Base-by-base conservation (phyloP, 31 red algal genomes). In the Asparagopsis taxiformis region DNA sequence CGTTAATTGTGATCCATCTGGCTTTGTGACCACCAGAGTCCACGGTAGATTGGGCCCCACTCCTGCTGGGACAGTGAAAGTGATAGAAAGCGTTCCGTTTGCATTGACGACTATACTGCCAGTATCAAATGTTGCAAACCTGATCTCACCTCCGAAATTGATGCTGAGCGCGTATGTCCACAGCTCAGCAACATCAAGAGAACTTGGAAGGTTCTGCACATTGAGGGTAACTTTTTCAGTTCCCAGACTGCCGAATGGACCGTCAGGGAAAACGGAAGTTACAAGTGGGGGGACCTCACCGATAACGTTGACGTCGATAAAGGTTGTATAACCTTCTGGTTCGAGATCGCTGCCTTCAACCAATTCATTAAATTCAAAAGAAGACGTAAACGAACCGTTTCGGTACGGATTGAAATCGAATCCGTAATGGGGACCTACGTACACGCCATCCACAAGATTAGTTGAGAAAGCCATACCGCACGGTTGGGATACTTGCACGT, bases 331-430 rank as follows among this genome's bases (percentile, higher is more conserved):
- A 11, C 65, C 72, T 31, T 71, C 73, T 31, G 31, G 51, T 59
- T 88, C 83, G 19, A 88, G 65, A 41, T 88, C 83, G 31, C 62
- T 77, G 25, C 72, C 83, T 31, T 58, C 48, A n/a, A 77, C 73
- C 37, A 88, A 51, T 35, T 88, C 71, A 15, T 59, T 46, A 60
- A 62, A 88, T 31, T 77, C 62, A 36, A 88, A 78, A 20, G 30
- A 37, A 7, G 61, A 34, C 6, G 63, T 68, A 13, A 71, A 10
- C 17, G 83, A 51, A 10, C 72, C 83, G 41, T 70, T 76, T 29
- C 25, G 20, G 29, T 77, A 50, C 13, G 46, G 13, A 16, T 78
- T 62, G 22, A 88, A 46, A 20, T 76, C 73, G 20, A 88, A 19
- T 49, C 83, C 83, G 36, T 74, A 64, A 9, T 84, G 26, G 4